phyloP scores from a whole-genome alignment of 83 land plant genomes.

The Thuja plicata region DNA sequence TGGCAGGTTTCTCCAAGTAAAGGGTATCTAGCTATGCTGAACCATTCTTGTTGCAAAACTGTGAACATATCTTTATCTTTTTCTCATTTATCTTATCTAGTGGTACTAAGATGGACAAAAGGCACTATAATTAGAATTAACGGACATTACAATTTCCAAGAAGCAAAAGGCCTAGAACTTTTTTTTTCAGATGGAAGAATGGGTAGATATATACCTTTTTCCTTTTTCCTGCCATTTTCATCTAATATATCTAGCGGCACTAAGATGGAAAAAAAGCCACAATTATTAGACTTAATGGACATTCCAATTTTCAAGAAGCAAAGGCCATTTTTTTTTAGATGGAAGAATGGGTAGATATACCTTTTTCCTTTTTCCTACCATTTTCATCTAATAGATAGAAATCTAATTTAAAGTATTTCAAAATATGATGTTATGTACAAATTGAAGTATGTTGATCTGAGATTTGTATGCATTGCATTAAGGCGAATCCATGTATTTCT shows the following conservation, averaged over 20 bases:
- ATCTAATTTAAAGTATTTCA: background rate
- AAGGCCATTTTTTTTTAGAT: background rate
- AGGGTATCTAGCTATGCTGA: background rate
- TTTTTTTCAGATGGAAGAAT: background rate
- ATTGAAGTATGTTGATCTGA: background rate
- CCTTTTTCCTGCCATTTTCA: background rate
- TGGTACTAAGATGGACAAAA: background rate
- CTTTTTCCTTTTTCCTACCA: background rate
- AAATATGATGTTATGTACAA: background rate
- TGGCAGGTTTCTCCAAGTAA: slow-evolving; percentile 10
- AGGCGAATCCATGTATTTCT: background rate
- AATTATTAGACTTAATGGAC: background rate
- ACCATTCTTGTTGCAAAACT: background rate
- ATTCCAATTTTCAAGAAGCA: background rate
- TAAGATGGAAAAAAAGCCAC: background rate
- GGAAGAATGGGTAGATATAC: background rate
- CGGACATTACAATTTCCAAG: background rate
- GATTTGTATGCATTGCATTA: background rate
- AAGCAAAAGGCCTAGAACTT: background rate
- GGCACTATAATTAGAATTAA: background rate
- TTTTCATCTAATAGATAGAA: background rate
- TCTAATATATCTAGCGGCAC: background rate
- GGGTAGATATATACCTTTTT: background rate
- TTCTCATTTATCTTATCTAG: too few relatives aligned
- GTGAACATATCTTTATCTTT: slow-evolving; percentile 1